Evolutionary conservation across 2,329 filamentous ascomycete species (phyloP).

Genomic region (Atkinsonella texensis): DNA sequence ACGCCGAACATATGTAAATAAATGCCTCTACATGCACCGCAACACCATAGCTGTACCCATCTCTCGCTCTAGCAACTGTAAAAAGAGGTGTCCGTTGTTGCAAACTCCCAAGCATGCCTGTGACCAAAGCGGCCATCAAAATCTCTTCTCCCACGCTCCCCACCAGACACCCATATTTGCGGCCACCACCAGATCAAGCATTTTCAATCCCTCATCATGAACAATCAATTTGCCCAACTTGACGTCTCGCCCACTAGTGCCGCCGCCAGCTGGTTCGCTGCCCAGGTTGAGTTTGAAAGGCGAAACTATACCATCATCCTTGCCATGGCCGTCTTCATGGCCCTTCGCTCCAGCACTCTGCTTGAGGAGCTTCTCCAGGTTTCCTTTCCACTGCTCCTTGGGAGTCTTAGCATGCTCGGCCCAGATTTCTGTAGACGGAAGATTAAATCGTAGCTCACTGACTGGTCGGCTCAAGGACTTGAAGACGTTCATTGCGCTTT

Average conservation of each 20-base stretch:
- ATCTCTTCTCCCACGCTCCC: constrained; percentile 63
- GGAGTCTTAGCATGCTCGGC: constrained; percentile 21
- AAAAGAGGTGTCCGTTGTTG: not conserved
- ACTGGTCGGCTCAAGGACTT: constrained; percentile 26
- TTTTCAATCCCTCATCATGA: constrained; percentile 80
- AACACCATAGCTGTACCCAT: not conserved
- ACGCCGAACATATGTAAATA: not conserved
- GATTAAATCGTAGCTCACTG: constrained; percentile 83
- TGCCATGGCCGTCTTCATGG: constrained; percentile 26
- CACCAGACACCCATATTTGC: constrained; percentile 92
- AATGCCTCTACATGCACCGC: not conserved
- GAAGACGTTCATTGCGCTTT: constrained; percentile 9
- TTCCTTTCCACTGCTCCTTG: constrained; percentile 26
- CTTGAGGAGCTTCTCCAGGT: constrained; percentile 31
- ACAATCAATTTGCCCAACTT: constrained; percentile 93
- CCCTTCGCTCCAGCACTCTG: constrained; percentile 15
- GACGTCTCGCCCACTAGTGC: constrained; percentile 70
- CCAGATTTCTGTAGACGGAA: constrained; percentile 49
- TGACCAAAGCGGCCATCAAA: constrained; percentile 12
- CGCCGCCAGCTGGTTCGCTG: constrained; percentile 74
- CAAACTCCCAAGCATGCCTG: not conserved
- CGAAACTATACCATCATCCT: constrained; percentile 22
- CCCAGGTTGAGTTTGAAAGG: constrained; percentile 63
- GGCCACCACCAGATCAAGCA: constrained; percentile 86
- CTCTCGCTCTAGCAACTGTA: not conserved